Percentiles rank a stretch among this genome's conserved stretches.
These are phyloP conservation scores for Magnaporthales sp. DNA, from an alignment of 2,329 filamentous ascomycete genomes.

Conservation along the genomic window DNA sequence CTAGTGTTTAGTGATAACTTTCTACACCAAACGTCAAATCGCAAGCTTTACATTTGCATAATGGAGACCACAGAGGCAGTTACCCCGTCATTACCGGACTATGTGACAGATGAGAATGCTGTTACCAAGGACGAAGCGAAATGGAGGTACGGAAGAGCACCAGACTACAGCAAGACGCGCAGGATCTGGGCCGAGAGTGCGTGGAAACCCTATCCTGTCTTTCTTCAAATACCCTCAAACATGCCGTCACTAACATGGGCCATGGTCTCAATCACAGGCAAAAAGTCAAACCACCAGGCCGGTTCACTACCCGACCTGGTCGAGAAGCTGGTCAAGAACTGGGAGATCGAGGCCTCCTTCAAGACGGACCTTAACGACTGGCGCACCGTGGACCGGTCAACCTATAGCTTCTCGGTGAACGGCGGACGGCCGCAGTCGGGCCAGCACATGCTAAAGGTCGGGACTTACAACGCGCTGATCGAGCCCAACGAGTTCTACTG, in stretches of 20 bases:
- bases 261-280: too few relatives aligned
- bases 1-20: not conserved
- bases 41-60: not conserved
- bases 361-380: slow-evolving; percentile 53
- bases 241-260: slow-evolving; percentile 8
- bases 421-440: slow-evolving; percentile 46
- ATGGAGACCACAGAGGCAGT: not conserved
- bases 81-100: slow-evolving; percentile 35
- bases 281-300: slow-evolving; percentile 43
- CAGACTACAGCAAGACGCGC: slow-evolving; percentile 57
- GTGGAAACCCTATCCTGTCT: slow-evolving; percentile 12
- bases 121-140: slow-evolving; percentile 45
- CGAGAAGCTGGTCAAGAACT: slow-evolving; percentile 65
- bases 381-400: slow-evolving; percentile 52
- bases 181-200: slow-evolving; percentile 50
- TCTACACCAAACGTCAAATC: not conserved
- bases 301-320: slow-evolving; percentile 51
- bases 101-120: slow-evolving; percentile 48
- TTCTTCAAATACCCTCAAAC: not conserved
- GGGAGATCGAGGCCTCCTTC: slow-evolving; percentile 64
- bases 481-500: slow-evolving; percentile 55
- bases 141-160: slow-evolving; percentile 52
- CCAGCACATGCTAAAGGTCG: slow-evolving; percentile 57
- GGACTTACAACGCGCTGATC: slow-evolving; percentile 63
- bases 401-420: slow-evolving; percentile 57